phyloP scores from a whole-genome alignment of 2,329 filamentous ascomycete genomes.

The Aureobasidium mangrovei region DNA sequence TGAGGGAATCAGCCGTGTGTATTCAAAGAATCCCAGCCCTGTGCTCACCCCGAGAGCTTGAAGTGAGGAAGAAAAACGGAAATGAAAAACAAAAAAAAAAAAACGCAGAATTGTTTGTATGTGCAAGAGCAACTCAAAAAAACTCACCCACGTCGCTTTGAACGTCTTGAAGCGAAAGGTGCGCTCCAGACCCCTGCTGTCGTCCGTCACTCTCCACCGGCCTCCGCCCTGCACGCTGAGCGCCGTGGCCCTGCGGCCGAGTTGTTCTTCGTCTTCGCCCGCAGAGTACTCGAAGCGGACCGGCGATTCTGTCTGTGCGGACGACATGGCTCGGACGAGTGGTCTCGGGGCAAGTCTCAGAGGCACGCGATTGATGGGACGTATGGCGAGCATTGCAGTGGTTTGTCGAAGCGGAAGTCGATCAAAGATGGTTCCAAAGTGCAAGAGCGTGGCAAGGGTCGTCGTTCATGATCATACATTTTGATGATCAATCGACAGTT shows the following conservation, averaged over 20 bases:
- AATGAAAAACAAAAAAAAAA: background rate
- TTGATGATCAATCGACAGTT: too few relatives aligned
- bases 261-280: slow-evolving; percentile 18
- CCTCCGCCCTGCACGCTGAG: slow-evolving; percentile 10
- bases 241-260: slow-evolving; percentile 19
- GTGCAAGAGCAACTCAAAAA: background rate
- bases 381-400: background rate
- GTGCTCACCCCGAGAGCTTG: background rate
- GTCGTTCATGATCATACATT: background rate
- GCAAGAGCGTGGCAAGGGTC: background rate
- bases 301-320: background rate
- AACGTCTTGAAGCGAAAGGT: slow-evolving; percentile 33
- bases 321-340: background rate
- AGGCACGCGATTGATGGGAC: background rate
- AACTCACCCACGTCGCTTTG: slow-evolving; percentile 30
- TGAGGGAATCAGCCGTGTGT: slow-evolving; percentile 23
- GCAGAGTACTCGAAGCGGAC: background rate
- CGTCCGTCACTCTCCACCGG: slow-evolving; percentile 26
- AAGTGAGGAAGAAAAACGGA: background rate
- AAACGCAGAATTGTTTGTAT: background rate
- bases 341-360: background rate
- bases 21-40: too few relatives aligned
- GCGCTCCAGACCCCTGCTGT: slow-evolving; percentile 28
- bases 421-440: background rate
- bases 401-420: background rate